phyloP scores from a whole-genome alignment of 192 early-diverging fungal genomes.

The Allomyces macrogynus region DNA sequence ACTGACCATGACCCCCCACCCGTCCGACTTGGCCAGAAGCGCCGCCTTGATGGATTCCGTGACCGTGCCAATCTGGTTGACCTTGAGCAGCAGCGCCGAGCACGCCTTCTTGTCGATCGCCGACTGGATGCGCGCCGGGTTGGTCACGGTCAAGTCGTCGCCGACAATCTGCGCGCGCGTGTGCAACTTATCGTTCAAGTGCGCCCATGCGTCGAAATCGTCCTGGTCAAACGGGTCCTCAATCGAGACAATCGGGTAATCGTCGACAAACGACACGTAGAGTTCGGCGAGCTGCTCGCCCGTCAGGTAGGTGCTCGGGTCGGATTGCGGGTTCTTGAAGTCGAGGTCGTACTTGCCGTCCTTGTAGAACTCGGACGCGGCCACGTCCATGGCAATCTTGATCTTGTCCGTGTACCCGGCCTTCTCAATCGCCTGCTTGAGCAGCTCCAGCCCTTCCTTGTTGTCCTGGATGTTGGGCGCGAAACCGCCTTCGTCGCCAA shows the following conservation, averaged over 20 bases:
- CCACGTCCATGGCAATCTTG: constrained; percentile 91
- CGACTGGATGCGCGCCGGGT: constrained; percentile 71
- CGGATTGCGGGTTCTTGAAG: constrained; percentile 82
- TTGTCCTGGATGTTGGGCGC: constrained; percentile 97
- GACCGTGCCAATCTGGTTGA: constrained; percentile 97
- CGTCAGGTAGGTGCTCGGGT: constrained; percentile 44
- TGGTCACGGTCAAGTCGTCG: constrained; percentile 95
- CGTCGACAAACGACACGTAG: constrained; percentile 55
- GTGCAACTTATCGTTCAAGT: constrained; percentile 34
- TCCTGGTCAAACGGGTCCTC: constrained; percentile 99
- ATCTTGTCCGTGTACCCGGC: constrained; percentile 95
- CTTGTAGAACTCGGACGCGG: constrained; percentile 96
- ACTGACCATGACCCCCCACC: constrained; percentile 99
- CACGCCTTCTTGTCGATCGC: constrained; percentile 85
- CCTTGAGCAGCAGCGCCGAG: constrained; percentile 88
- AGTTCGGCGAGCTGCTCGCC: constrained; percentile 61
- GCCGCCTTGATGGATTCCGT: constrained; percentile 82
- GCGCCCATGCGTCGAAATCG: constrained; percentile 84
- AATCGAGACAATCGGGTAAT: constrained; percentile 79
- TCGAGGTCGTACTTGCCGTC: constrained; percentile 96
- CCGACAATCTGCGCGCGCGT: constrained; percentile 74
- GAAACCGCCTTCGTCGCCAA: constrained; percentile 98
- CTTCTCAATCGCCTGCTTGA: constrained; percentile 69
- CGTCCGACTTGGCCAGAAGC: constrained; percentile 35
- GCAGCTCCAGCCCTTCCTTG: constrained; percentile 84